A percentile compares a stretch with the other conserved stretches of the same genome.
phyloP scores from a whole-genome alignment of 257 asterid genomes.

The Rhazya stricta region DNA sequence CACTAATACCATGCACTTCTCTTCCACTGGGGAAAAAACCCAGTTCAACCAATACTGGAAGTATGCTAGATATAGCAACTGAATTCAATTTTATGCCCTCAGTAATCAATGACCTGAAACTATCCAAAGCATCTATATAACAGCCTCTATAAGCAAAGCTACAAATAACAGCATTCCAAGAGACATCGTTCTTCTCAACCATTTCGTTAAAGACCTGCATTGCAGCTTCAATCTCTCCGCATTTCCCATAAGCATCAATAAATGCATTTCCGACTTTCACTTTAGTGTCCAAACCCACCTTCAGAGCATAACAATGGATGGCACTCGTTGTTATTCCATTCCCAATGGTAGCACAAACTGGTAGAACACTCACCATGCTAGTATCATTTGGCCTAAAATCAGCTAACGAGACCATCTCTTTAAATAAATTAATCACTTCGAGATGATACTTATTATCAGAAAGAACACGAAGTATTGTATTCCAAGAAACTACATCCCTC shows the following conservation, averaged over 20 bases:
- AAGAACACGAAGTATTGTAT: conserved; percentile 42
- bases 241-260: conserved; percentile 75
- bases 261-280: conserved; percentile 53
- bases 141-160: conserved; percentile 39
- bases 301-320: conserved; percentile 47
- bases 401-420: conserved; percentile 33
- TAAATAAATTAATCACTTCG: conserved; percentile 40
- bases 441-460: conserved; percentile 27
- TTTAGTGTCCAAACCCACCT: conserved; percentile 50
- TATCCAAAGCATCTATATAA: conserved; percentile 34
- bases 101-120: conserved; percentile 47
- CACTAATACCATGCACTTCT: conserved; percentile 59
- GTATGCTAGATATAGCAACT: conserved; percentile 50
- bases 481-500: conserved; percentile 67
- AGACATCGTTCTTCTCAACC: conserved; percentile 51
- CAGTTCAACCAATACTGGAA: conserved; percentile 57
- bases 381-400: conserved; percentile 44
- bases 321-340: conserved; percentile 33
- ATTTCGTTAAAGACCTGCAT: conserved; percentile 43
- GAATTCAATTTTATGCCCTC: conserved; percentile 33
- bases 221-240: conserved; percentile 40
- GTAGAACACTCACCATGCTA: conserved; percentile 54
- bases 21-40: conserved; percentile 34
- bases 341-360: conserved; percentile 40
- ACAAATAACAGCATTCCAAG: conserved; percentile 62